phyloP scores from a whole-genome alignment of 371 early-diverging fungal species.

The Rhizomucor miehei region DNA sequence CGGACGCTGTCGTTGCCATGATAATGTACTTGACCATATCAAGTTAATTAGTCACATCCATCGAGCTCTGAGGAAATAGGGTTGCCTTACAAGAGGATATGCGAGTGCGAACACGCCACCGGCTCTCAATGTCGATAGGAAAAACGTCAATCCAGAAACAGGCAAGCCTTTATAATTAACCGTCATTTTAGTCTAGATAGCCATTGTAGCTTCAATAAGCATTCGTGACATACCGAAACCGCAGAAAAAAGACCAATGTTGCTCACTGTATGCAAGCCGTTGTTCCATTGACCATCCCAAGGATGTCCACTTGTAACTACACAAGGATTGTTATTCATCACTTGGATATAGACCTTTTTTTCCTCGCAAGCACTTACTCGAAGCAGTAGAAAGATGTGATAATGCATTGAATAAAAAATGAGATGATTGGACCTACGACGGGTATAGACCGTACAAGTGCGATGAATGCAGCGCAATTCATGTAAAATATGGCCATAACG shows the following conservation, averaged over 20 bases:
- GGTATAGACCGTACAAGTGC: conserved; percentile 31
- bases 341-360: no score
- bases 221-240: conserved; percentile 55
- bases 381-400: conserved; percentile 51
- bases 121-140: conserved; percentile 38
- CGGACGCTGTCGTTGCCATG: conserved; percentile 38
- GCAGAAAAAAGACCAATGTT: conserved; percentile 49
- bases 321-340: no score
- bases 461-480: conserved; percentile 35
- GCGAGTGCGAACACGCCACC: conserved; percentile 46
- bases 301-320: conserved; percentile 41
- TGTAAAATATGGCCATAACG: conserved; percentile 37
- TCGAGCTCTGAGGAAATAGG: no score
- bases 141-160: conserved; percentile 37
- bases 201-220: no score
- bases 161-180: conserved; percentile 27
- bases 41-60: neutral
- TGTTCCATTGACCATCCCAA: conserved; percentile 43
- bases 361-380: conserved; percentile 34
- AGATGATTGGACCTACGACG: conserved; percentile 26
- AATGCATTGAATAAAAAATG: conserved; percentile 41
- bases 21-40: conserved; percentile 31
- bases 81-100: conserved; percentile 52
- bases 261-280: conserved; percentile 39
- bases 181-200: no score